Conservation (phyloP, 2,329 filamentous ascomycete species). For the Sporothrix dimorphospora region DNA sequence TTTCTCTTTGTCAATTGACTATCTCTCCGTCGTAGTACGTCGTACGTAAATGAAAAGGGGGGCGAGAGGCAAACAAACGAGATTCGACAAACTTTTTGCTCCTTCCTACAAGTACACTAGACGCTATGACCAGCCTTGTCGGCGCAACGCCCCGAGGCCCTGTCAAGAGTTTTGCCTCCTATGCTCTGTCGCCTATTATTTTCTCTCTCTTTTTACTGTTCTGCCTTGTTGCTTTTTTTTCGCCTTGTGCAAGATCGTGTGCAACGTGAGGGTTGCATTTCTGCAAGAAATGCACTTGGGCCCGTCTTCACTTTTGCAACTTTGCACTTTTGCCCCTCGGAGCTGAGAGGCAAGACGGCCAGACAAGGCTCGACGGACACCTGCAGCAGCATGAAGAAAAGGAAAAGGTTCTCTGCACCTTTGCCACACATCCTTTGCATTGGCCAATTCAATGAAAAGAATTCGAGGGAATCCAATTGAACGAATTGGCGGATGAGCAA, state of each 20-base stretch:
- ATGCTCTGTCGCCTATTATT: not conserved
- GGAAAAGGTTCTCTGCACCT: too few relatives aligned
- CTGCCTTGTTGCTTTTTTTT: not conserved
- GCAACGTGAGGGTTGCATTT: not conserved
- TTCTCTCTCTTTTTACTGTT: too few relatives aligned
- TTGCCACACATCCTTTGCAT: not conserved
- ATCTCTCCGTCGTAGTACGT: not conserved
- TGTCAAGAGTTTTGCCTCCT: not conserved
- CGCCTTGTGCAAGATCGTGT: not conserved
- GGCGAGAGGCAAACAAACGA: not conserved
- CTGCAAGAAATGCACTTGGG: constrained; percentile 7
- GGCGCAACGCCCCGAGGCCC: not conserved
- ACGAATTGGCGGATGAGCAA: not conserved
- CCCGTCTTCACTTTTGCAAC: not conserved
- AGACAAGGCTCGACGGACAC: not conserved
- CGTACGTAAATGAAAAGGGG: not conserved
- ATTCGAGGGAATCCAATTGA: not conserved
- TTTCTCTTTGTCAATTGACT: not conserved
- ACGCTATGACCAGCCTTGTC: constrained; percentile 5
- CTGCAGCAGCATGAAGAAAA: not conserved
- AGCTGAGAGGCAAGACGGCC: not conserved
- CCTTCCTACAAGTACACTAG: not conserved
- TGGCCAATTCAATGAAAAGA: not conserved
- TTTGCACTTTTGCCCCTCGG: not conserved
- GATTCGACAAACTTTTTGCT: not conserved